Evolutionary conservation across 202 grass and related monocot genomes (phyloP), one percentile per base, ranked within the genome.

Genomic region (Saccharum hybrid): DNA sequence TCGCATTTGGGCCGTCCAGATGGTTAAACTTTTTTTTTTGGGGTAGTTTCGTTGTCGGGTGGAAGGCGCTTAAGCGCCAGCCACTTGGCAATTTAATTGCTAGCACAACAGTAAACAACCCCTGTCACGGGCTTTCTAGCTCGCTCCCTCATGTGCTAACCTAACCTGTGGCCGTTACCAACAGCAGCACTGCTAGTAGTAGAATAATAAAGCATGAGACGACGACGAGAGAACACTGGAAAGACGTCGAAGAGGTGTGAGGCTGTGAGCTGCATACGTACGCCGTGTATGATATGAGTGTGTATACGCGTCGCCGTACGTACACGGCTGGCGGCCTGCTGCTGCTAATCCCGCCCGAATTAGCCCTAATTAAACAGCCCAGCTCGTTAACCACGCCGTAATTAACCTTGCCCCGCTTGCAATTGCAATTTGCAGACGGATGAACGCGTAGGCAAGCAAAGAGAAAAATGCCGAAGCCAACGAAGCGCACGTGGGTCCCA

Each of bases 401-500:
- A 81, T 71, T 81, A 71, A 42, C 78, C 65, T 10, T 0, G 18
- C 54, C 19, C 16, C 6, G 16, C 15, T 57, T n/a, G 54, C 54
- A 21, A 54, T 22, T 21, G 54, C 54, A 2, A 9, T 37, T 57
- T 10, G 19, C 56, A 22, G 19, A n/a, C 2, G 26, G 5, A 28
- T 0, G 22, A 79, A 67, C 77, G 77, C 64, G 77, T 56, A 39
- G 56, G 45, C 22, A 41, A 59, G 16, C 14, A 26, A 77, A 38
- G 26, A 28, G 15, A 1, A 52, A 52, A 62, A 10, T 33, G 33
- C 16, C 62, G 3, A n/a, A 16, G 75, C 42, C 42, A 78, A 30
- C 75, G 28, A n/a, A 66, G 42, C 8, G 45, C 83, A 54, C 39
- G 85, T 38, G 85, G 85, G 63, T 0, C 85, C 78, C 70, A 59